These are phyloP conservation scores for Candida tallmaniae DNA, from an alignment of 805 yeast genomes.

Conservation along the genomic window DNA sequence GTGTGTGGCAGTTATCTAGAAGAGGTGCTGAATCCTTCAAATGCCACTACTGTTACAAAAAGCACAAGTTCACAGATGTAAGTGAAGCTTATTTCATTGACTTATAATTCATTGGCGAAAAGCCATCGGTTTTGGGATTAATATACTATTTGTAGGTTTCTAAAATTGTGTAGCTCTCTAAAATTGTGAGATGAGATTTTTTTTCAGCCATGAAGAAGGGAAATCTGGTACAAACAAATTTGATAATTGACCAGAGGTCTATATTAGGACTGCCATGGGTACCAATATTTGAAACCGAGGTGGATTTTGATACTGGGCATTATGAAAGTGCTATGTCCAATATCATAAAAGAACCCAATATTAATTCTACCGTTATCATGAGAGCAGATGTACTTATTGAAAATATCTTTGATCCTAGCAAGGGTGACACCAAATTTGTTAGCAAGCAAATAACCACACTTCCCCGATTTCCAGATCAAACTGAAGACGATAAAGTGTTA, in stretches of 20 bases:
- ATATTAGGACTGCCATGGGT: conserved; percentile 60
- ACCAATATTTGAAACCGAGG: conserved; percentile 47
- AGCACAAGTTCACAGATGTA: conserved; percentile 35
- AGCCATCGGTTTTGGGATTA: too few species aligned
- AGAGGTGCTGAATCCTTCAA: conserved; percentile 37
- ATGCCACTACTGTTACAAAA: conserved; percentile 44
- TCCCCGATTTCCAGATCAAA: conserved; percentile 32
- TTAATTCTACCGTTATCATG: conserved; percentile 85
- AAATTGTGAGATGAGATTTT: too few species aligned
- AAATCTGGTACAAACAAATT: conserved; percentile 4
- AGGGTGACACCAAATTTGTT: conserved; percentile 25
- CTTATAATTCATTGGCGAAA: conserved; percentile 9
- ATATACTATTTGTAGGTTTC: too few species aligned
- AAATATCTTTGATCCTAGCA: conserved; percentile 34
- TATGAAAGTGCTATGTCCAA: conserved; percentile 76
- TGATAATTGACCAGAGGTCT: conserved; percentile 26
- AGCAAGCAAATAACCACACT: conserved; percentile 21
- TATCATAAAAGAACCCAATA: conserved; percentile 77
- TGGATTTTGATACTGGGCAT: conserved; percentile 49
- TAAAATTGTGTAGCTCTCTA: too few species aligned
- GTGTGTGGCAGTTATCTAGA: conserved; percentile 37
- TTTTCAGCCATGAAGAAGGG: conserved; percentile 1
- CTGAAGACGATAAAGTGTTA: conserved; percentile 18
- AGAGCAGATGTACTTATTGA: conserved; percentile 78
- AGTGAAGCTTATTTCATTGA: conserved; percentile 40